phyloP scores from a whole-genome alignment of 2,329 filamentous ascomycete species.

The Akanthomyces uredinophilus region DNA sequence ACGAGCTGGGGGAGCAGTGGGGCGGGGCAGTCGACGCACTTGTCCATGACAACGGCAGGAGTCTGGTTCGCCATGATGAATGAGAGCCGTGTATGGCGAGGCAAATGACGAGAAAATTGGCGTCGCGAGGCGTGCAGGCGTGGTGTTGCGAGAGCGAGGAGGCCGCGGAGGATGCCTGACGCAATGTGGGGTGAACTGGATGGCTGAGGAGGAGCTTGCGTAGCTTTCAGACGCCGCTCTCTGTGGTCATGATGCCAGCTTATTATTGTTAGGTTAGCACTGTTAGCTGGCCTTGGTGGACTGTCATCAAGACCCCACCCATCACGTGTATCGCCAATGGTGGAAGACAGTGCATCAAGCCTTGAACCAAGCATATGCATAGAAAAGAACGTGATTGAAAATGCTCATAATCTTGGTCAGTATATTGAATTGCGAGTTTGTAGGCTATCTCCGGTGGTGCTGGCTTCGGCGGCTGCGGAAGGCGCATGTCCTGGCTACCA shows the following conservation, averaged over 20 bases:
- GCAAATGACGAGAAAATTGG: constrained; percentile 10
- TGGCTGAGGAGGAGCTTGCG: constrained; percentile 16
- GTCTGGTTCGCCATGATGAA: constrained; percentile 87
- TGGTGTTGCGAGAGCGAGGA: constrained; percentile 3
- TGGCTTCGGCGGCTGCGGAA: background rate
- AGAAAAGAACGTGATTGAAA: too few relatives aligned
- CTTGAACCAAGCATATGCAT: background rate
- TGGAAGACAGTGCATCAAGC: background rate
- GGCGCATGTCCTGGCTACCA: background rate
- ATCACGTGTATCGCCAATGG: constrained; percentile 1
- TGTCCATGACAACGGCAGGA: constrained; percentile 99
- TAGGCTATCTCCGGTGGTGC: background rate
- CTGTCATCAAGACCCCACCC: constrained; percentile 6
- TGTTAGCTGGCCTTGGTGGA: background rate
- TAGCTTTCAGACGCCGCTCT: constrained; percentile 6
- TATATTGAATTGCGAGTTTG: too few relatives aligned
- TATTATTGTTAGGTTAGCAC: too few relatives aligned
- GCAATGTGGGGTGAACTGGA: constrained; percentile 15
- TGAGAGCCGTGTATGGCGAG: constrained; percentile 19
- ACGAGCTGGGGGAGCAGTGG: constrained; percentile 13
- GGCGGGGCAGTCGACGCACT: constrained; percentile 61
- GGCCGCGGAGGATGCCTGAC: constrained; percentile 12
- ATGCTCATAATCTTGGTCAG: too few relatives aligned
- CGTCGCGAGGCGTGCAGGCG: background rate
- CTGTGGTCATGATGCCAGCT: constrained; percentile 4